Percentiles rank a stretch among this genome's conserved stretches.
These are phyloP conservation scores for Phytopythium delawarense DNA, from an alignment of 352 stramenopile species.

Conservation along the genomic window DNA sequence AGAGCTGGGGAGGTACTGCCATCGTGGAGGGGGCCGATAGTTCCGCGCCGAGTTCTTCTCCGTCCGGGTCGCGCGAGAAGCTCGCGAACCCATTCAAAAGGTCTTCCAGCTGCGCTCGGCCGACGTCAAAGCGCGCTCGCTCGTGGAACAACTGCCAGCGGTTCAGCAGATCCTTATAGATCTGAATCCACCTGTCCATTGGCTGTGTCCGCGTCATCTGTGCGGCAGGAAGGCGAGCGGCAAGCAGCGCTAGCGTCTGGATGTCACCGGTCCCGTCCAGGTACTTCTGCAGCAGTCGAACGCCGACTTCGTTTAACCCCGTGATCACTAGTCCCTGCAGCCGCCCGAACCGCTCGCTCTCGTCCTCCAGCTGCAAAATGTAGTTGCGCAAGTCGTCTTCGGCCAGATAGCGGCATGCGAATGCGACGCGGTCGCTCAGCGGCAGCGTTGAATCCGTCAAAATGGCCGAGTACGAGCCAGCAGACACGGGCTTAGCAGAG, in stretches of 20 bases:
- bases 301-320: conserved; percentile 75
- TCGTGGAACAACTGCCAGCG: conserved; percentile 93
- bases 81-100: conserved; percentile 74
- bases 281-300: conserved; percentile 90
- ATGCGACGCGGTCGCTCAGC: conserved; percentile 88
- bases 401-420: conserved; percentile 90
- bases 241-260: conserved; percentile 89
- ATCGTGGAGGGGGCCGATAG: conserved; percentile 43
- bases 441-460: conserved; percentile 84
- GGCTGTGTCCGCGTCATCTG: conserved; percentile 54
- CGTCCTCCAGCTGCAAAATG: conserved; percentile 69
- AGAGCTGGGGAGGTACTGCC: conserved; percentile 82
- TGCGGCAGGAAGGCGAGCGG: conserved; percentile 52
- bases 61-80: conserved; percentile 45
- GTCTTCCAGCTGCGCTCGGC: conserved; percentile 85
- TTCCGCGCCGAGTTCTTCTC: conserved; percentile 41
- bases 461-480: conserved; percentile 64
- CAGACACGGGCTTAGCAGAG: conserved; percentile 22
- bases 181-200: conserved; percentile 87
- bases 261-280: conserved; percentile 89
- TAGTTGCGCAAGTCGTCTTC: conserved; percentile 81
- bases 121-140: conserved; percentile 91
- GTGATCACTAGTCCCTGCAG: conserved; percentile 91
- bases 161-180: conserved; percentile 92
- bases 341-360: conserved; percentile 78